A percentile compares a stretch with the other conserved stretches of the same genome.
These are phyloP conservation scores for Saccharomyces kudriavzevii DNA, from an alignment of 805 yeast genomes.

Conservation along the genomic window DNA sequence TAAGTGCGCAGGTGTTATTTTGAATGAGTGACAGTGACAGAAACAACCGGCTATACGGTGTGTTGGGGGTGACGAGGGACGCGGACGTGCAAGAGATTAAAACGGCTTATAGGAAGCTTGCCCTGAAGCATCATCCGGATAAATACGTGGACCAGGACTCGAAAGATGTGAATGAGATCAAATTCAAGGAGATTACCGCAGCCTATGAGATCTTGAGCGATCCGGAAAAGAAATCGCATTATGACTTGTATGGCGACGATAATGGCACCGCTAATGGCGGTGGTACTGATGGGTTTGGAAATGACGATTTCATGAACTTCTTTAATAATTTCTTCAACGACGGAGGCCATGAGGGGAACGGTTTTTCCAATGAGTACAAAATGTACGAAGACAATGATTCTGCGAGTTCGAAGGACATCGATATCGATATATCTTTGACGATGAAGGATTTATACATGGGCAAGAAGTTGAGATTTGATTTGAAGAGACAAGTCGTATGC, in stretches of 20 bases:
- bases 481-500: constrained; percentile 69
- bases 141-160: constrained; percentile 59
- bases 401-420: constrained; percentile 8
- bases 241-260: constrained; percentile 47
- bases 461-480: constrained; percentile 63
- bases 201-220: constrained; percentile 82
- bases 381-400: constrained; percentile 13
- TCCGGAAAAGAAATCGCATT: constrained; percentile 49
- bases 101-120: constrained; percentile 77
- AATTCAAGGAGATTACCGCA: constrained; percentile 73
- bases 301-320: constrained; percentile 73
- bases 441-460: constrained; percentile 76
- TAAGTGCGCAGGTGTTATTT: neutral
- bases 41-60: constrained; percentile 39
- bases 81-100: constrained; percentile 70
- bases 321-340: constrained; percentile 35
- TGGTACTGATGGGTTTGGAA: constrained; percentile 37
- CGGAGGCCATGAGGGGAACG: neutral
- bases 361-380: constrained; percentile 2
- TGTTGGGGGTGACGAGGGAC: constrained; percentile 57
- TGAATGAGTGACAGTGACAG: neutral
- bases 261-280: neutral
- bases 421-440: constrained; percentile 62
- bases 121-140: constrained; percentile 82
- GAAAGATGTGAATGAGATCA: constrained; percentile 62